Evolutionary conservation across 2,329 filamentous ascomycete species (phyloP), one percentile per base, ranked within the genome.

Genomic region (Penicillium sp.): DNA sequence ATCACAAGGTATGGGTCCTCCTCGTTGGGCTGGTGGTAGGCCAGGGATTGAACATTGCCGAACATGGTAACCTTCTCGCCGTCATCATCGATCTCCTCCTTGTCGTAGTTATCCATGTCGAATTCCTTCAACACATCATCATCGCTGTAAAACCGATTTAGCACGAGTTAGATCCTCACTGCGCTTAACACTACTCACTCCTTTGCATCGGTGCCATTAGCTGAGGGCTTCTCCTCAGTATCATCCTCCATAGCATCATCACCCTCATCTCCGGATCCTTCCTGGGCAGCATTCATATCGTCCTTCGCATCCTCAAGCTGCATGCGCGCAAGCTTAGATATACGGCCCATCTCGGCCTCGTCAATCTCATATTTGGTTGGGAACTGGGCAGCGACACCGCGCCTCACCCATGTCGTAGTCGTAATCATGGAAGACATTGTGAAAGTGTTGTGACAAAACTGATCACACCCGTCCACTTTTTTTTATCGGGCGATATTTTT

Each of bases 1-100:
- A 99, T 83, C 44, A 93, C 96, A 71, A 99, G 94, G 77, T 99
- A 99, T 1, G 94, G 94, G 71, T 99, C 94, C 53, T 96, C 91
- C 70, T 93, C 90, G 77, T 96, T 94, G 61, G 91, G 91, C 66
- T 93, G 87, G 79, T 99, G 93, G 78, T 97, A 99, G 15, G 92
- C 90, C 27, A 99, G 82, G 31, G 91, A 93, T 76, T 94, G 96
- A 72, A 96, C 86, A 72, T 97, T 97, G 70, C 93, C 92, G 73
- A 99, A 97, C 85, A 97, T 96, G 68, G 88, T 89, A 83, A 94
- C 88, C 53, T 88, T 84, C 69, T 91, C 88, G 49, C 80, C 81
- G 21, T 79, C 80, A 59, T 90, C 85, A 31, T 86, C 87, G 1
- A 84, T 82, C 8, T 87, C 85, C 47, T 94, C 90, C 66, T 94